phyloP scores from a whole-genome alignment of 306 rosid species.

The Vigna reflexopilosa region DNA sequence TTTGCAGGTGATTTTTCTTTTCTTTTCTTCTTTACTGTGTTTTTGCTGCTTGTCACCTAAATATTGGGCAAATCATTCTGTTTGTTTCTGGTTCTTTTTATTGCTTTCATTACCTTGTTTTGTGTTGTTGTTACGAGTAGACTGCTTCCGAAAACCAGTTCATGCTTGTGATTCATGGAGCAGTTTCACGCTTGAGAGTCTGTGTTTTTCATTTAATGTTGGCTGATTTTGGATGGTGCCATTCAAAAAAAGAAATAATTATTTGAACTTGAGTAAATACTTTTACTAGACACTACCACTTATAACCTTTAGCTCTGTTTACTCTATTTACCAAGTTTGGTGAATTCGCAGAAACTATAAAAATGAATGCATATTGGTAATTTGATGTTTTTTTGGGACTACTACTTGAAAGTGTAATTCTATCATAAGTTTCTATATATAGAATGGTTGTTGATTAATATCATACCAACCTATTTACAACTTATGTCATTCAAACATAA shows the following conservation, averaged over 20 bases:
- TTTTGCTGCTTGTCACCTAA: neutral
- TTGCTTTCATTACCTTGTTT: neutral
- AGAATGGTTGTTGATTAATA: neutral
- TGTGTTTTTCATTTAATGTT: conserved; percentile 33
- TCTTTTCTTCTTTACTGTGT: neutral
- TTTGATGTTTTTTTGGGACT: neutral
- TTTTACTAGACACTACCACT: neutral
- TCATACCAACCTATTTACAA: too few species aligned
- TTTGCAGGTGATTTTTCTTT: conserved; percentile 68
- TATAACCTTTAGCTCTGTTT: neutral
- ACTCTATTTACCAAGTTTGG: neutral
- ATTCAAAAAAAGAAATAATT: neutral
- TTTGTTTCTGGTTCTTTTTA: neutral
- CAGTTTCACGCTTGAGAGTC: conserved; percentile 9
- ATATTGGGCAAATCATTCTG: neutral
- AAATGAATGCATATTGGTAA: neutral
- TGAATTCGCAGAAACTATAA: neutral
- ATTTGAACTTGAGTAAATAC: neutral
- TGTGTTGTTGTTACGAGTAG: neutral
- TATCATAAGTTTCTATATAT: neutral
- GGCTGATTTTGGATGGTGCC: neutral
- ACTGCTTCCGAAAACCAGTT: conserved; percentile 10
- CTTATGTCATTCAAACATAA: neutral
- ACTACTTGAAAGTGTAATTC: neutral
- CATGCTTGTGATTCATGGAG: neutral